Conservation (phyloP, 768 basidiomycete genomes). For the Rhodotorula diobovata region DNA sequence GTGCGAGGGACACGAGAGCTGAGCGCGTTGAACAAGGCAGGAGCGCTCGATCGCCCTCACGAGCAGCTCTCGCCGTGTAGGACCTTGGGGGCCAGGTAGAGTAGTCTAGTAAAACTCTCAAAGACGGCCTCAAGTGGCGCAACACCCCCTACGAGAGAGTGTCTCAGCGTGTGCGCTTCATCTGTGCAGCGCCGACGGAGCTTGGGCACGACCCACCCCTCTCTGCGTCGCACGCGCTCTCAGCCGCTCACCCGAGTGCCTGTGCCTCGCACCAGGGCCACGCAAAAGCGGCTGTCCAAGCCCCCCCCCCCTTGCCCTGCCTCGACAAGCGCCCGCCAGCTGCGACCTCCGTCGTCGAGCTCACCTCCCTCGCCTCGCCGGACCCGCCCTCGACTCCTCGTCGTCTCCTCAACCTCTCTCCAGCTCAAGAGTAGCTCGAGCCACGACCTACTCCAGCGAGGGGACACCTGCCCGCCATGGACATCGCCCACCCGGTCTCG, state of each 20-base stretch:
- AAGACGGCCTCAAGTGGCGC: no score
- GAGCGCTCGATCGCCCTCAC: no score
- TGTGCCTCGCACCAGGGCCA: not conserved
- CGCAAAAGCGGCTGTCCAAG: slow-evolving; percentile 27
- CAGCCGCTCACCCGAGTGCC: not conserved
- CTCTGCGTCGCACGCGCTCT: no score
- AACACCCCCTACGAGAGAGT: no score
- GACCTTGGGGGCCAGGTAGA: no score
- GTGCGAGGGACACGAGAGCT: no score
- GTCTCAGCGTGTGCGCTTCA: not conserved
- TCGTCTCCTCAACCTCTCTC: not conserved
- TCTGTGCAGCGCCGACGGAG: no score
- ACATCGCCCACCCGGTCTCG: slow-evolving; percentile 83
- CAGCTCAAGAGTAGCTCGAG: no score
- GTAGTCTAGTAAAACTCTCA: no score
- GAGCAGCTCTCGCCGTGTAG: no score
- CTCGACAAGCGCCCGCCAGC: not conserved
- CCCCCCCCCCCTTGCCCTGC: not conserved
- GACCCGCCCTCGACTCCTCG: not conserved
- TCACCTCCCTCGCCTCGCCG: not conserved
- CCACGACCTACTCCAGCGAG: not conserved
- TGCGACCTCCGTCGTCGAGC: not conserved
- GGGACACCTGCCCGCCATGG: slow-evolving; percentile 49
- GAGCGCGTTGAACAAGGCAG: no score
- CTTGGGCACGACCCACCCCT: no score